Percentiles rank a stretch among this genome's conserved stretches.
Conservation (phyloP, 495 filamentous ascomycete genomes). For the Xanthoparmelia taractica region DNA sequence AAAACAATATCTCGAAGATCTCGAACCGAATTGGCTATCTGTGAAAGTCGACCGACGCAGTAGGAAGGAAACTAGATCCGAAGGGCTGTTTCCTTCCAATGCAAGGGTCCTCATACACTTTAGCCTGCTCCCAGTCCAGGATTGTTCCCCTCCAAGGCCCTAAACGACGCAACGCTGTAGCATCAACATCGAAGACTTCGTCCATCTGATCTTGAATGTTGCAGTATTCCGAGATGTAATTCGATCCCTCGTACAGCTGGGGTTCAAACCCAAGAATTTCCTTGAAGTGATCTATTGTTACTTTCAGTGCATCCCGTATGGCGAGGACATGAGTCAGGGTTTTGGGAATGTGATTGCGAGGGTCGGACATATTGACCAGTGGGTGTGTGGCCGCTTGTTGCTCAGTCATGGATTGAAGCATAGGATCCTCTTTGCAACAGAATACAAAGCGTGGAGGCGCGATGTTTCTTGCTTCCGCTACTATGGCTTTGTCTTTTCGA, state of each 20-base stretch:
- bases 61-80: background rate
- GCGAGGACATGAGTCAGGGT: background rate
- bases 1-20: background rate
- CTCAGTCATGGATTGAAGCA: background rate
- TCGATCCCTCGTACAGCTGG: background rate
- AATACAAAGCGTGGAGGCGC: background rate
- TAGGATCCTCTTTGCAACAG: background rate
- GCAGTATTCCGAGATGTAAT: conserved; percentile 1
- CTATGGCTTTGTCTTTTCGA: background rate
- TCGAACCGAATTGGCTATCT: background rate
- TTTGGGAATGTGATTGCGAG: background rate
- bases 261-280: background rate
- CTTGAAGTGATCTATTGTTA: background rate
- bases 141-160: background rate
- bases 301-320: background rate
- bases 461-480: background rate
- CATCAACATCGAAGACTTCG: background rate
- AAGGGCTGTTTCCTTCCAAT: background rate
- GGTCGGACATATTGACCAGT: background rate
- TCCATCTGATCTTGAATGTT: conserved; percentile 2
- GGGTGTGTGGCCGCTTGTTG: background rate
- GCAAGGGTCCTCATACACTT: background rate
- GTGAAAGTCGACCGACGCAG: background rate
- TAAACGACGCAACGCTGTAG: background rate
- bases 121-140: background rate